A percentile compares a stretch with the other conserved stretches of the same genome.
phyloP scores from a whole-genome alignment of 148 eudicot genomes.

The Hydrangea macrophylla region DNA sequence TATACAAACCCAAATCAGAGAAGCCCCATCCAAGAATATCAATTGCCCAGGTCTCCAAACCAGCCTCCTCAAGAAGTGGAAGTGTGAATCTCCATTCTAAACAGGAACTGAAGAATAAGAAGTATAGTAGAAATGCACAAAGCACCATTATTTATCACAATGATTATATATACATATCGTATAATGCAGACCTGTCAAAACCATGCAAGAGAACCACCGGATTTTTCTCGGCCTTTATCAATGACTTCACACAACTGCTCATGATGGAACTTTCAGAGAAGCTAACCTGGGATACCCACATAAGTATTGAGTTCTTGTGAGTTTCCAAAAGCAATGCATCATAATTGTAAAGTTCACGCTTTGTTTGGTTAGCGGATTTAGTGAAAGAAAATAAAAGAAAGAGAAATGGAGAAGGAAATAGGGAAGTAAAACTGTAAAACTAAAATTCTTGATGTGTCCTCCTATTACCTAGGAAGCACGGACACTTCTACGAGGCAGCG shows the following conservation, averaged over 20 bases:
- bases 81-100: conserved; percentile 91
- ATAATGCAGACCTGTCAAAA: conserved; percentile 69
- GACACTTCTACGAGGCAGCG: too few relatives aligned
- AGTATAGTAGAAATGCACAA: conserved; percentile 28
- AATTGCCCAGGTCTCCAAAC: conserved; percentile 84
- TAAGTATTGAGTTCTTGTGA: conserved; percentile 6
- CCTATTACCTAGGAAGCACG: too few relatives aligned
- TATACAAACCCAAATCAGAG: conserved; percentile 69
- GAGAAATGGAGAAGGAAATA: too few relatives aligned
- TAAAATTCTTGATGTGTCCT: too few relatives aligned
- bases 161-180: neutral
- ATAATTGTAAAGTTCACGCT: neutral
- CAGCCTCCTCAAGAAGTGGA: conserved; percentile 92
- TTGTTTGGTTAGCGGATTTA: too few relatives aligned
- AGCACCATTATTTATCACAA: neutral
- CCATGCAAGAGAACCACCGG: conserved; percentile 94
- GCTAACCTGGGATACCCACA: conserved; percentile 35
- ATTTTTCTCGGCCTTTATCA: conserved; percentile 32
- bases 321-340: neutral
- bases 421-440: too few relatives aligned
- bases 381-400: too few relatives aligned
- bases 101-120: conserved; percentile 78
- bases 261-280: conserved; percentile 39
- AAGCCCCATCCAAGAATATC: conserved; percentile 98
- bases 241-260: conserved; percentile 93